Percentiles rank a stretch among this genome's conserved stretches.
phyloP scores from a whole-genome alignment of 1,284 basidiomycete species.

The Tranzscheliella williamsii region DNA sequence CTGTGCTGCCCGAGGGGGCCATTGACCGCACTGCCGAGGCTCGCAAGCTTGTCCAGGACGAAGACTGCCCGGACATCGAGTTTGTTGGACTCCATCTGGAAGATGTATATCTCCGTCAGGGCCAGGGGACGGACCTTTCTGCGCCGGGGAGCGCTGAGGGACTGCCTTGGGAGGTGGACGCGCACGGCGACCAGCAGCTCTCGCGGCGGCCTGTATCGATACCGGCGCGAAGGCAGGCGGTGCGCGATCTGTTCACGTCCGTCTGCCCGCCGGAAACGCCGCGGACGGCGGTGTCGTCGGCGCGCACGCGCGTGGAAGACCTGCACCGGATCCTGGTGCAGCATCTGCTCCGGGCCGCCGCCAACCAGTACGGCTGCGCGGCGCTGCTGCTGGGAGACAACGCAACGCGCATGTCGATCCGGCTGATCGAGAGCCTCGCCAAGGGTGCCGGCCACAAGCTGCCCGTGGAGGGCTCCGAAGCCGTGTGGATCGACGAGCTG shows the following conservation, averaged over 20 bases:
- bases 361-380: constrained; percentile 21
- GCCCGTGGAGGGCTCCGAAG: constrained; percentile 39
- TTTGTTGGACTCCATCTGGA: constrained; percentile 38
- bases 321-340: constrained; percentile 38
- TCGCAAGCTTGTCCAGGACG: constrained; percentile 27
- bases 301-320: constrained; percentile 50
- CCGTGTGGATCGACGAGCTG: constrained; percentile 44
- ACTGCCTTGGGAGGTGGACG: constrained; percentile 1
- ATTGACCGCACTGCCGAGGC: constrained; percentile 20
- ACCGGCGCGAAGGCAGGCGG: constrained; percentile 7
- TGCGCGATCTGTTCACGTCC: constrained; percentile 22
- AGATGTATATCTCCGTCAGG: constrained; percentile 33
- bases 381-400: constrained; percentile 46
- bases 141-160: not conserved
- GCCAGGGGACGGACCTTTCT: no score
- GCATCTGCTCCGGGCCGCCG: constrained; percentile 30
- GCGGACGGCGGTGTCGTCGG: constrained; percentile 32
- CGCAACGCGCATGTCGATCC: constrained; percentile 43
- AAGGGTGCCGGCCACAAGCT: constrained; percentile 55
- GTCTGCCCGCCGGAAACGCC: constrained; percentile 29
- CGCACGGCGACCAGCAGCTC: constrained; percentile 8
- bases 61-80: constrained; percentile 22
- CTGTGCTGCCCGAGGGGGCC: constrained; percentile 7
- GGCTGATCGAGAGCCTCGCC: constrained; percentile 44
- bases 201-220: not conserved